Conservation (phyloP, 768 basidiomycete genomes). For the Lactarius vividus region DNA sequence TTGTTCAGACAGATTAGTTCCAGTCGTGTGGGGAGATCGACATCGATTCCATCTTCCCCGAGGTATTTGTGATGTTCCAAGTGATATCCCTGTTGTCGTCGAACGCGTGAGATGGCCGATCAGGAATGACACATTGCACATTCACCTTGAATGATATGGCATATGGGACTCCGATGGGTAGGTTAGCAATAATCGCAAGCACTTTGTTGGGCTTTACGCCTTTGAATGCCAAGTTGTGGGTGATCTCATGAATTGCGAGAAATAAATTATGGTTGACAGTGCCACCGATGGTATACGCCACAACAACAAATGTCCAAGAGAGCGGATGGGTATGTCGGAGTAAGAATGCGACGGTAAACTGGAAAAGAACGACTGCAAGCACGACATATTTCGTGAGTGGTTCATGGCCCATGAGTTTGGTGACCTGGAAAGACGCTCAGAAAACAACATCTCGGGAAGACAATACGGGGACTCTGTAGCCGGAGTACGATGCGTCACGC, state of each 20-base stretch:
- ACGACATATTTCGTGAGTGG: conserved; percentile 90
- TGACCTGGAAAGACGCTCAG: conserved; percentile 54
- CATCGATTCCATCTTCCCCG: conserved; percentile 95
- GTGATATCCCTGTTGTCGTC: conserved; percentile 67
- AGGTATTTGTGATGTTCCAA: conserved; percentile 95
- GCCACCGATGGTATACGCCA: conserved; percentile 85
- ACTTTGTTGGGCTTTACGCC: conserved; percentile 79
- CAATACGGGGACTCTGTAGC: not conserved
- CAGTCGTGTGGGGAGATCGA: conserved; percentile 84
- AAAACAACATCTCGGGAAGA: not conserved
- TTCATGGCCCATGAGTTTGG: conserved; percentile 95
- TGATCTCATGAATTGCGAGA: conserved; percentile 97
- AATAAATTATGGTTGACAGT: conserved; percentile 98
- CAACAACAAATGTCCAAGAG: conserved; percentile 68
- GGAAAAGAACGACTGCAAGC: conserved; percentile 73
- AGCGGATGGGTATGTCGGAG: conserved; percentile 68
- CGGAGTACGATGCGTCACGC: not conserved
- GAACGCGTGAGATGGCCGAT: conserved; percentile 1
- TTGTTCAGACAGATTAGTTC: conserved; percentile 90
- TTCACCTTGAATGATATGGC: conserved; percentile 90
- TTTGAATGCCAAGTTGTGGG: conserved; percentile 93
- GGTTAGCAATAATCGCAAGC: conserved; percentile 86
- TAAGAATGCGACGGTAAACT: conserved; percentile 59
- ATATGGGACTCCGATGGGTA: conserved; percentile 94
- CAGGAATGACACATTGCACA: not conserved